These are phyloP conservation scores for Marasmius fiardii DNA, from an alignment of 1,284 basidiomycete species.

Conservation along the genomic window DNA sequence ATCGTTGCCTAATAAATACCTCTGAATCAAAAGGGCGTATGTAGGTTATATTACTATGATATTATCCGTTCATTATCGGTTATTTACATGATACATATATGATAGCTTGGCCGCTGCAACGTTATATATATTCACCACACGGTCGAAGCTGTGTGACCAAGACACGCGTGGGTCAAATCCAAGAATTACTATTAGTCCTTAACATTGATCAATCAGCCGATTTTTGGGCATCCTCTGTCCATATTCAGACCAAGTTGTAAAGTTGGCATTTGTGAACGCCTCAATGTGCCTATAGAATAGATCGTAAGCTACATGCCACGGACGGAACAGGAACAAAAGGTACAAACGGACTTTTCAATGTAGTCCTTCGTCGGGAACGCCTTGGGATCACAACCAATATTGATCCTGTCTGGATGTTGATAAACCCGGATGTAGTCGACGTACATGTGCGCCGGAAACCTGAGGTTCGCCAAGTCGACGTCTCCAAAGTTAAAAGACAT, in stretches of 20 bases:
- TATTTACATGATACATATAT: no score
- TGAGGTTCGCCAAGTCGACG: conserved; percentile 48
- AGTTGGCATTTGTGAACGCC: conserved; percentile 18
- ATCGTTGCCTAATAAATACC: no score
- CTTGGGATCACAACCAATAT: conserved; percentile 70
- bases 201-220: conserved; percentile 11
- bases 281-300: conserved; percentile 33
- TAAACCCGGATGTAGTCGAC: conserved; percentile 76
- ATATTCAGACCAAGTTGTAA: conserved; percentile 9
- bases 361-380: conserved; percentile 64
- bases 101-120: no score
- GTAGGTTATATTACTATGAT: no score
- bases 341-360: conserved; percentile 45
- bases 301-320: neutral
- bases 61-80: no score
- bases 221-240: conserved; percentile 12
- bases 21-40: no score
- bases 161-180: no score
- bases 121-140: no score
- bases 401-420: conserved; percentile 50
- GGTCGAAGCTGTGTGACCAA: no score
- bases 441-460: conserved; percentile 53
- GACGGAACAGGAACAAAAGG: neutral
- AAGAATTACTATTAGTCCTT: no score
- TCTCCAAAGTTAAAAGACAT: conserved; percentile 62